Evolutionary conservation across 768 basidiomycete genomes (phyloP).

Genomic region (Hysterangium stoloniferum): DNA sequence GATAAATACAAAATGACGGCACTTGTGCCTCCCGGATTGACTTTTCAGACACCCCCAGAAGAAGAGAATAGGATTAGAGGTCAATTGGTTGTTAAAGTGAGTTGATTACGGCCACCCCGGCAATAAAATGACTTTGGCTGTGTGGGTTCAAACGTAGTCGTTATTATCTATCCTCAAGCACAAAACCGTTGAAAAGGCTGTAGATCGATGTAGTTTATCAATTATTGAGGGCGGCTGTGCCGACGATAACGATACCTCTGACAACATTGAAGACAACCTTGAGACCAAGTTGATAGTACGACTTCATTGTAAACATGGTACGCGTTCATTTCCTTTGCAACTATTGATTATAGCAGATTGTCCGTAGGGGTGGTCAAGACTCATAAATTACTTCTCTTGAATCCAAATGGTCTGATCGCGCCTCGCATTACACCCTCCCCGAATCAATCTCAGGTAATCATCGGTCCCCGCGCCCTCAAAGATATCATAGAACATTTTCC

Average conservation of each 20-base stretch:
- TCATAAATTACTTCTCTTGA: constrained; percentile 58
- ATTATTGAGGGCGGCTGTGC: constrained; percentile 43
- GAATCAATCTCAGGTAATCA: constrained; percentile 56
- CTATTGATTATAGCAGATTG: background rate
- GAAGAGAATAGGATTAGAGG: constrained; percentile 43
- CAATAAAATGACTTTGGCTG: background rate
- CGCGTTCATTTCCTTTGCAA: constrained; percentile 11
- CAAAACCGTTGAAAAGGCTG: constrained; percentile 64
- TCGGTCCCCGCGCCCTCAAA: constrained; percentile 65
- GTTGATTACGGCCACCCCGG: constrained; percentile 9
- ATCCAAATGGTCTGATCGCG: constrained; percentile 50
- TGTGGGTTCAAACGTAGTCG: constrained; percentile 32
- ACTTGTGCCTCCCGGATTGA: constrained; percentile 15
- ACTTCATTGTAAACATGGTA: constrained; percentile 80
- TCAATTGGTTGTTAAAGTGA: constrained; percentile 64
- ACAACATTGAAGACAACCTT: constrained; percentile 46
- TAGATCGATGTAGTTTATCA: constrained; percentile 69
- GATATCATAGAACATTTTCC: constrained; percentile 83
- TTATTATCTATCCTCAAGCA: constrained; percentile 70
- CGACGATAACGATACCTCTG: constrained; percentile 25
- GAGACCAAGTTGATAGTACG: constrained; percentile 68
- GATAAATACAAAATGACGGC: constrained; percentile 47
- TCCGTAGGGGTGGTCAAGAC: constrained; percentile 70
- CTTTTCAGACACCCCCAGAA: constrained; percentile 20
- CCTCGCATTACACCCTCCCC: constrained; percentile 55